Percentiles rank a stretch among this genome's conserved stretches.
phyloP scores from a whole-genome alignment of 352 stramenopile genomes.

The Pythium volutum region DNA sequence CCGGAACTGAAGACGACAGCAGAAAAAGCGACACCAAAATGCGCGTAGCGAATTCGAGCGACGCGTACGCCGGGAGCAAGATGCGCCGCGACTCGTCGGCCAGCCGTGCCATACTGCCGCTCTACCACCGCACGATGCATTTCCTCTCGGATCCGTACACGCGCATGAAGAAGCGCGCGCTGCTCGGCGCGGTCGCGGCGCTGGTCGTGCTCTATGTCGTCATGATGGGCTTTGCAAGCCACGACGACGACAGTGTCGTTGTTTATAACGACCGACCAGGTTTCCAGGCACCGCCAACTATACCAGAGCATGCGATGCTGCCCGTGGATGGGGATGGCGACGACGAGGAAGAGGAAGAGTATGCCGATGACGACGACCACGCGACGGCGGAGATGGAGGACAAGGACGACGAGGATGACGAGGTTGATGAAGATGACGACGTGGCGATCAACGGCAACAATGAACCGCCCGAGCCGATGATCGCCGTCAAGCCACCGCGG shows the following conservation, averaged over 20 bases:
- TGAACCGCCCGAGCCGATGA: constrained; percentile 20
- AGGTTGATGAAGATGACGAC: constrained; percentile 10
- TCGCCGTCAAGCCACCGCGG: constrained; percentile 4
- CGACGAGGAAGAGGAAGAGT: background rate
- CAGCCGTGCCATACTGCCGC: constrained; percentile 34
- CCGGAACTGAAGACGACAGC: background rate
- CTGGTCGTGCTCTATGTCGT: constrained; percentile 66
- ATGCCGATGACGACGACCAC: no score
- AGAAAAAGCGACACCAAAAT: background rate
- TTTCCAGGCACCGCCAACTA: constrained; percentile 17
- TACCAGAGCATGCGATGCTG: background rate
- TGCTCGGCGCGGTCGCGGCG: constrained; percentile 31
- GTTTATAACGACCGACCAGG: constrained; percentile 20
- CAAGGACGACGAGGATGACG: no score
- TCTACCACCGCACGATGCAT: constrained; percentile 66
- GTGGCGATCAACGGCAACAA: constrained; percentile 6
- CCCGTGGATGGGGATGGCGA: constrained; percentile 4
- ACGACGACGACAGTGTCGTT: constrained; percentile 12
- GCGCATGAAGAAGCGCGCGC: constrained; percentile 51
- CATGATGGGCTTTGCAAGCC: constrained; percentile 32
- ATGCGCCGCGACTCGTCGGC: constrained; percentile 13
- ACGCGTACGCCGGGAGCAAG: constrained; percentile 12
- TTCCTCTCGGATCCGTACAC: constrained; percentile 55
- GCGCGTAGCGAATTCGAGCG: constrained; percentile 7
- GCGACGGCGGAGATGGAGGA: constrained; percentile 10